These are phyloP conservation scores for Lathyrus sativus DNA, from an alignment of 306 rosid genomes.

Conservation along the genomic window DNA sequence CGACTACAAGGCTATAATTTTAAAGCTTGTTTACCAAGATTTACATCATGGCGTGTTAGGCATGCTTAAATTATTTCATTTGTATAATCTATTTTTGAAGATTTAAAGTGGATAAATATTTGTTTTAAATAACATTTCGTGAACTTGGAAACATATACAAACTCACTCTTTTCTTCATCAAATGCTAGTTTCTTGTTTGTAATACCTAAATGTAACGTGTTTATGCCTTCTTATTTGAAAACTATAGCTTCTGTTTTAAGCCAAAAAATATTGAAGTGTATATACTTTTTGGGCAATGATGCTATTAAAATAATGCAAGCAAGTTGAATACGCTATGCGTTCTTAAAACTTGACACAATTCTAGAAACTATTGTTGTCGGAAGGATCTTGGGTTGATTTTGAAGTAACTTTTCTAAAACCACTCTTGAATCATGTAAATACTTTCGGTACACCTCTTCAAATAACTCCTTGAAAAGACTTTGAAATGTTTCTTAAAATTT, in stretches of 20 bases:
- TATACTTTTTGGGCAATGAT: too few relatives aligned
- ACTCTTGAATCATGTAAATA: neutral
- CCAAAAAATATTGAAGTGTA: too few relatives aligned
- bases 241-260: neutral
- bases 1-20: neutral
- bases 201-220: neutral
- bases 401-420: neutral
- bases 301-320: too few relatives aligned
- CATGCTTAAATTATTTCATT: neutral
- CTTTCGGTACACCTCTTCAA: neutral
- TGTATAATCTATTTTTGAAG: neutral
- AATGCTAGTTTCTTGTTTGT: neutral
- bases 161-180: neutral
- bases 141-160: neutral
- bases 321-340: too few relatives aligned
- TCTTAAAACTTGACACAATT: too few relatives aligned
- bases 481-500: neutral
- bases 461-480: neutral
- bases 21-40: neutral
- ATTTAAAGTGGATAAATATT: too few relatives aligned
- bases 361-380: neutral
- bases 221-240: neutral
- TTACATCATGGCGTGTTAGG: neutral
- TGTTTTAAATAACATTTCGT: neutral
- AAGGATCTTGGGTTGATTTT: neutral